Evolutionary conservation across 805 yeast genomes (phyloP).

Genomic region (Cyberlindnera suaveolens): DNA sequence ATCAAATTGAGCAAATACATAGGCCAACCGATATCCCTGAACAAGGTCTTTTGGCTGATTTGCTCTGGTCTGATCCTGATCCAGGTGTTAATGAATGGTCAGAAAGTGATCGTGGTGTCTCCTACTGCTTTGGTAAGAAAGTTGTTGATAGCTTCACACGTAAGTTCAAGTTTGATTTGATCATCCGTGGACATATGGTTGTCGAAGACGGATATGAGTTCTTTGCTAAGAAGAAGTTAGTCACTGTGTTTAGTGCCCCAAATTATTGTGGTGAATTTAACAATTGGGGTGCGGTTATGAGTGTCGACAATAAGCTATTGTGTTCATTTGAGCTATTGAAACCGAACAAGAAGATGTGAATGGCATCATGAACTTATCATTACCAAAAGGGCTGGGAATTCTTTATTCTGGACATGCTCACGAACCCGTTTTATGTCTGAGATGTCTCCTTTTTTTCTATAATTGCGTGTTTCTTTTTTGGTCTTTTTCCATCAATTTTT

Average conservation of each 20-base stretch:
- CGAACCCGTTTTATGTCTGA: too few relatives aligned
- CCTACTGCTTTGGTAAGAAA: conserved; percentile 68
- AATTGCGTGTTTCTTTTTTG: too few relatives aligned
- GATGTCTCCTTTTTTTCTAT: too few relatives aligned
- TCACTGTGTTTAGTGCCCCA: conserved; percentile 78
- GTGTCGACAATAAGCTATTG: conserved; percentile 84
- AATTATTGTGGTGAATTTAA: conserved; percentile 58
- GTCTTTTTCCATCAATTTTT: too few relatives aligned
- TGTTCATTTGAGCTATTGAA: conserved; percentile 92
- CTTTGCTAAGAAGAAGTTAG: conserved; percentile 65
- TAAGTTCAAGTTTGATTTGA: conserved; percentile 64
- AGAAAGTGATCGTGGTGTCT: conserved; percentile 78
- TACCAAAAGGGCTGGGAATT: too few relatives aligned
- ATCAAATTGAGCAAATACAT: conserved; percentile 63
- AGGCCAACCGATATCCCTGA: conserved; percentile 86
- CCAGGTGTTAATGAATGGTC: conserved; percentile 57
- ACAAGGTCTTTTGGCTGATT: conserved; percentile 68
- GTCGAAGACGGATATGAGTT: conserved; percentile 87
- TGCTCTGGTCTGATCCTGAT: conserved; percentile 82
- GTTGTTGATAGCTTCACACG: conserved; percentile 66
- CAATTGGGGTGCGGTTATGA: conserved; percentile 98
- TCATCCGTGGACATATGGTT: conserved; percentile 84
- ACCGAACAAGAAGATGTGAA: conserved; percentile 36
- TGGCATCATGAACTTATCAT: too few relatives aligned
- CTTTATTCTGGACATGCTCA: too few relatives aligned